Evolutionary conservation across 208 protist genomes (phyloP).

Genomic region (Leishmania guyanensis): DNA sequence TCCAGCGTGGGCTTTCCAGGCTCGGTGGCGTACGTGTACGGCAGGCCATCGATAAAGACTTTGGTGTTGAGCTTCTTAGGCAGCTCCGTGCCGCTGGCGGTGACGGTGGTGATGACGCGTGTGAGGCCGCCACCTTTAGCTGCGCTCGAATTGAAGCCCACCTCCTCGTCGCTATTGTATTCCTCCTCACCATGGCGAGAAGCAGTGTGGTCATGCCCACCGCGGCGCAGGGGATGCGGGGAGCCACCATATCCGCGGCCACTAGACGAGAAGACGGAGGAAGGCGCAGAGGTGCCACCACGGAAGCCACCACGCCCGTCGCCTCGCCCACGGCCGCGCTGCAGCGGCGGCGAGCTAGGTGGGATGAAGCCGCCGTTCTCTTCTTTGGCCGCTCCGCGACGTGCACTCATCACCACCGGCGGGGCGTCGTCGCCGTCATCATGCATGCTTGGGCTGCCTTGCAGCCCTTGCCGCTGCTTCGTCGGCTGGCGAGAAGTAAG

Average conservation of each 20-base stretch:
- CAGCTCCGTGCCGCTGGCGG: constrained; percentile 73
- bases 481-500: not conserved
- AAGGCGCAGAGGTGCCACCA: not conserved
- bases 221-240: not conserved
- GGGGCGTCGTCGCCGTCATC: constrained; percentile 39
- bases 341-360: constrained; percentile 3
- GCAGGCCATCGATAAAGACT: constrained; percentile 91
- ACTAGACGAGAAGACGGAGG: constrained; percentile 9
- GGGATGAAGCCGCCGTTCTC: constrained; percentile 22
- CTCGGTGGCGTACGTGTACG: constrained; percentile 68
- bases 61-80: constrained; percentile 87
- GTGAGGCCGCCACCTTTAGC: constrained; percentile 19
- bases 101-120: constrained; percentile 68
- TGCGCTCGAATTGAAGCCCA: not conserved
- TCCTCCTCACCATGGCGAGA: not conserved
- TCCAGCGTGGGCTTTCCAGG: constrained; percentile 66
- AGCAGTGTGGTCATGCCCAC: constrained; percentile 5
- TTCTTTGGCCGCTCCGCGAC: constrained; percentile 22
- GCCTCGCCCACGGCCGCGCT: constrained; percentile 5
- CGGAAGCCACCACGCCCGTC: not conserved
- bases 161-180: not conserved
- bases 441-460: constrained; percentile 4
- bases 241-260: constrained; percentile 13
- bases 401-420: constrained; percentile 39
- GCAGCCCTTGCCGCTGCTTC: not conserved